A percentile compares a stretch with the other conserved stretches of the same genome.
Conservation (phyloP, 164 flowering plant genomes). For the Buxus sempervirens region DNA sequence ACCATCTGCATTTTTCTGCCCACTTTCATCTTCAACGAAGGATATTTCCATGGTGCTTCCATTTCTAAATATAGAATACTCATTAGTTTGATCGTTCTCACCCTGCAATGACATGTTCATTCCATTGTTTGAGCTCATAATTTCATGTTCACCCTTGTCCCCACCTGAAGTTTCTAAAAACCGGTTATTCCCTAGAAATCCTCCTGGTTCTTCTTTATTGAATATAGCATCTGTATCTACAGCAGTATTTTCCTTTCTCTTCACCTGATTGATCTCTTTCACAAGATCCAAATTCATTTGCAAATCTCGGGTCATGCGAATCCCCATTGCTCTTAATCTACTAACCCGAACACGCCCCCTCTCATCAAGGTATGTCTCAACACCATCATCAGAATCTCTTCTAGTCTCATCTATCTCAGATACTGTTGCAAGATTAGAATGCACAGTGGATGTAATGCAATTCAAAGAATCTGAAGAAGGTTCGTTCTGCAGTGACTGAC, state of each 20-base stretch:
- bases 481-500: constrained; percentile 14
- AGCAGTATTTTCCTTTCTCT: constrained; percentile 14
- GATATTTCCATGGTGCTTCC: constrained; percentile 49
- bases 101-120: background rate
- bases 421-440: constrained; percentile 25
- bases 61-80: constrained; percentile 20
- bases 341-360: constrained; percentile 75
- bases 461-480: constrained; percentile 20
- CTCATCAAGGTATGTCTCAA: constrained; percentile 82
- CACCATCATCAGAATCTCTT: constrained; percentile 36
- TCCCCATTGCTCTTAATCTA: constrained; percentile 79
- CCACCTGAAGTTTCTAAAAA: constrained; percentile 19
- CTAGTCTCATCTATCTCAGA: constrained; percentile 28
- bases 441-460: constrained; percentile 20
- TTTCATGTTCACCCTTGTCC: constrained; percentile 20
- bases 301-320: constrained; percentile 91
- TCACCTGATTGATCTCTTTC: constrained; percentile 73
- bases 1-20: constrained; percentile 22
- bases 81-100: constrained; percentile 4
- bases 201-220: constrained; percentile 7
- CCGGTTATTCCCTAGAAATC: constrained; percentile 19
- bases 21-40: constrained; percentile 43
- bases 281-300: constrained; percentile 85
- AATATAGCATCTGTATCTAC: constrained; percentile 15
- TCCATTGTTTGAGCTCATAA: constrained; percentile 11